These are phyloP conservation scores for Astragalus membranaceus DNA, from an alignment of 306 rosid species.

Conservation along the genomic window DNA sequence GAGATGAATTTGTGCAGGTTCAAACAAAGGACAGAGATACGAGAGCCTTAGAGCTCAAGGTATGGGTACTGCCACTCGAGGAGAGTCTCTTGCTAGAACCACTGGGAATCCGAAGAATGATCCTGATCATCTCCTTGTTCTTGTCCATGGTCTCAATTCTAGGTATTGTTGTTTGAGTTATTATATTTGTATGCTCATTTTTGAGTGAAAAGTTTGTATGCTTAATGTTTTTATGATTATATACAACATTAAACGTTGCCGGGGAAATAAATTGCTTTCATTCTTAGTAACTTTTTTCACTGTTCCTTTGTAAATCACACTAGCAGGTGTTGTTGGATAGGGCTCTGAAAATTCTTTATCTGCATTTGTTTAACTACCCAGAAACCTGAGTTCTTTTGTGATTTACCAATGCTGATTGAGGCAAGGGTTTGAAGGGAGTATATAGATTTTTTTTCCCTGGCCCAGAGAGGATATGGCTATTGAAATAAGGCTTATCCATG, in stretches of 20 bases:
- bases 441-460: conserved; percentile 4
- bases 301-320: neutral
- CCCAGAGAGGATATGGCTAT: neutral
- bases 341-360: neutral
- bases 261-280: neutral
- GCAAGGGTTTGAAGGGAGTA: neutral
- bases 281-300: neutral
- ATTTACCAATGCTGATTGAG: neutral
- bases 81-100: conserved; percentile 29
- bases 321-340: neutral
- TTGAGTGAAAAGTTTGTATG: neutral
- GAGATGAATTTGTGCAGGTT: conserved; percentile 35
- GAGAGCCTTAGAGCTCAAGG: conserved; percentile 42
- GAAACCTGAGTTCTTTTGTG: neutral
- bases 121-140: conserved; percentile 88
- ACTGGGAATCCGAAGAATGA: conserved; percentile 22
- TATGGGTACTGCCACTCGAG: conserved; percentile 49
- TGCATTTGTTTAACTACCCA: neutral
- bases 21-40: conserved; percentile 34
- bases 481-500: neutral
- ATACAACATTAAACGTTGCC: neutral
- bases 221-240: neutral
- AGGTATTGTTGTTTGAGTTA: conserved; percentile 35
- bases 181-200: neutral
- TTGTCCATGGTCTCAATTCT: conserved; percentile 78